A percentile compares a stretch with the other conserved stretches of the same genome.
Conservation (phyloP, 2,329 filamentous ascomycete genomes). For the Fonsecaea pedrosoi region DNA sequence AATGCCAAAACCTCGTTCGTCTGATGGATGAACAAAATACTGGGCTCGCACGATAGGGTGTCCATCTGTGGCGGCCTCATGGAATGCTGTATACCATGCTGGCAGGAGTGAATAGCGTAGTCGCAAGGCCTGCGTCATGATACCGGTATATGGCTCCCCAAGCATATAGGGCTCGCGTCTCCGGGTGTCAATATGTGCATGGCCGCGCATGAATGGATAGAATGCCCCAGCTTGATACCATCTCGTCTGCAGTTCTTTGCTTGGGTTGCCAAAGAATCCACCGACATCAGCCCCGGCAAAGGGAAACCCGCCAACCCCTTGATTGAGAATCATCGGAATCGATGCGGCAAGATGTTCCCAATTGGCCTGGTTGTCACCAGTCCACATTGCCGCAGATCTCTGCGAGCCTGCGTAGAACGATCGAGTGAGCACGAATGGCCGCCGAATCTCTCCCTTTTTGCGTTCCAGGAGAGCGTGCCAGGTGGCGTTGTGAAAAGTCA, state of each 20-base stretch:
- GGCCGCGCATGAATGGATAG: conserved; percentile 97
- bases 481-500: conserved; percentile 95
- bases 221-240: conserved; percentile 98
- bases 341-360: conserved; percentile 91
- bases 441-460: conserved; percentile 81
- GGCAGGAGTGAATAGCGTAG: conserved; percentile 89
- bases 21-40: conserved; percentile 87
- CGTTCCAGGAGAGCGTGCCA: conserved; percentile 83
- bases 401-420: conserved; percentile 93
- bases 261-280: conserved; percentile 97
- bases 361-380: conserved; percentile 91
- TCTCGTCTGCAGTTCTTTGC: conserved; percentile 85
- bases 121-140: conserved; percentile 85
- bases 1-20: conserved; percentile 84
- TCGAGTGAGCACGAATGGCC: conserved; percentile 91
- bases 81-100: conserved; percentile 96
- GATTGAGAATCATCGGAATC: conserved; percentile 90
- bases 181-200: conserved; percentile 95
- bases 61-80: conserved; percentile 80
- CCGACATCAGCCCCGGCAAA: conserved; percentile 96
- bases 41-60: conserved; percentile 89
- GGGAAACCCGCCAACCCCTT: conserved; percentile 90
- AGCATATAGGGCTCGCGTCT: conserved; percentile 91
- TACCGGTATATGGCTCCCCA: conserved; percentile 81
- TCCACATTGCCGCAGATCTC: conserved; percentile 95